Evolutionary conservation across 2,329 filamentous ascomycete species (phyloP).

Genomic region (Aspergillus quadrilineatus): DNA sequence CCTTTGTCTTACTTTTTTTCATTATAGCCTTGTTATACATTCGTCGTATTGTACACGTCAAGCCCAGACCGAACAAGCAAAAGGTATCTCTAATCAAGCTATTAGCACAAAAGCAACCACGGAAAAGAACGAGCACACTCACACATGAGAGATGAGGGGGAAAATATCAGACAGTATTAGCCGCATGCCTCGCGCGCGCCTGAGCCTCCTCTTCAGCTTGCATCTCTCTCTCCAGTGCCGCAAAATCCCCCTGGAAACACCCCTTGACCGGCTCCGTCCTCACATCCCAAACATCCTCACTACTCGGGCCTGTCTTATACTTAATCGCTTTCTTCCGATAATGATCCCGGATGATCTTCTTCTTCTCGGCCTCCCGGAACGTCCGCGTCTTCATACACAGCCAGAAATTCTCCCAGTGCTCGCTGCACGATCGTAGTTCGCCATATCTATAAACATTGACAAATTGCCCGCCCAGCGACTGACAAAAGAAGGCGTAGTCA

Average conservation of each 20-base stretch:
- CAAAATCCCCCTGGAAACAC: constrained; percentile 48
- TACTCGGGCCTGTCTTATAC: constrained; percentile 69
- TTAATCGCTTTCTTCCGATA: constrained; percentile 67
- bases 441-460: constrained; percentile 89
- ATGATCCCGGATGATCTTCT: constrained; percentile 61
- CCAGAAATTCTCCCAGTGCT: constrained; percentile 93
- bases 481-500: constrained; percentile 92
- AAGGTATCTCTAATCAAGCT: not conserved
- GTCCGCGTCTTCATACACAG: constrained; percentile 88
- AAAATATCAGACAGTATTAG: not conserved
- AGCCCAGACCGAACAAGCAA: not conserved
- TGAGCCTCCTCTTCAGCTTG: constrained; percentile 45
- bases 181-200: not conserved
- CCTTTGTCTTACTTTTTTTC: not conserved
- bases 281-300: constrained; percentile 86
- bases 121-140: not conserved
- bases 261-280: constrained; percentile 62
- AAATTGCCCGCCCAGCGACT: constrained; percentile 86
- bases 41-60: constrained; percentile 2
- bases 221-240: constrained; percentile 43
- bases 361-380: constrained; percentile 59
- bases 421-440: constrained; percentile 69
- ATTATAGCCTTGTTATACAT: constrained; percentile 5
- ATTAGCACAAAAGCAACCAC: not conserved
- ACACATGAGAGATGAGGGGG: not conserved